Evolutionary conservation across 1,284 basidiomycete genomes (phyloP).

Genomic region (Papiliotrema flavescens): DNA sequence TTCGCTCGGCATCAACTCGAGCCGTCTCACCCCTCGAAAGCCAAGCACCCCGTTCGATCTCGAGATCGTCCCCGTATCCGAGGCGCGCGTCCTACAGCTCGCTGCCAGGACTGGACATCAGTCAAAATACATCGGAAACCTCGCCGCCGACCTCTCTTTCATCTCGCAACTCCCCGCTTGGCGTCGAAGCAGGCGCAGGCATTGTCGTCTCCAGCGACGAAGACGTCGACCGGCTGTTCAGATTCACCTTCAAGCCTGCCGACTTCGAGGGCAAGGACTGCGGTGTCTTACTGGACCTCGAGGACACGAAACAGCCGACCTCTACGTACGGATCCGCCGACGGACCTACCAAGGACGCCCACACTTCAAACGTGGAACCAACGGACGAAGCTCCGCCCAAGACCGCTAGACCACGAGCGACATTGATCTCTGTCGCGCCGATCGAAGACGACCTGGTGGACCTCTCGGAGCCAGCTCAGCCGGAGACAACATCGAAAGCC

Average conservation of each 20-base stretch:
- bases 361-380: not conserved
- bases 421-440: not conserved
- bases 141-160: not conserved
- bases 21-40: too few species aligned
- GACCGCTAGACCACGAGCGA: not conserved
- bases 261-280: not conserved
- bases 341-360: not conserved
- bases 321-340: not conserved
- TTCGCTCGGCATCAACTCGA: too few species aligned
- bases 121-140: not conserved
- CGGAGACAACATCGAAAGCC: not conserved
- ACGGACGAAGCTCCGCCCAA: not conserved
- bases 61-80: too few species aligned
- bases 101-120: too few species aligned
- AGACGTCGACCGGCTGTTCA: not conserved
- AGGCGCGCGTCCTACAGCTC: too few species aligned
- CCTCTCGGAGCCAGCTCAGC: too few species aligned
- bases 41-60: too few species aligned
- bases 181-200: not conserved
- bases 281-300: too few species aligned
- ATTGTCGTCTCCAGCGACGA: not conserved
- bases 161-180: not conserved
- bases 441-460: not conserved
- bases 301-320: too few species aligned
- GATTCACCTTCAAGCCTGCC: not conserved